These are phyloP conservation scores for Gnaphalium uliginosum DNA, from an alignment of 129 eudicot genomes.

Conservation along the genomic window DNA sequence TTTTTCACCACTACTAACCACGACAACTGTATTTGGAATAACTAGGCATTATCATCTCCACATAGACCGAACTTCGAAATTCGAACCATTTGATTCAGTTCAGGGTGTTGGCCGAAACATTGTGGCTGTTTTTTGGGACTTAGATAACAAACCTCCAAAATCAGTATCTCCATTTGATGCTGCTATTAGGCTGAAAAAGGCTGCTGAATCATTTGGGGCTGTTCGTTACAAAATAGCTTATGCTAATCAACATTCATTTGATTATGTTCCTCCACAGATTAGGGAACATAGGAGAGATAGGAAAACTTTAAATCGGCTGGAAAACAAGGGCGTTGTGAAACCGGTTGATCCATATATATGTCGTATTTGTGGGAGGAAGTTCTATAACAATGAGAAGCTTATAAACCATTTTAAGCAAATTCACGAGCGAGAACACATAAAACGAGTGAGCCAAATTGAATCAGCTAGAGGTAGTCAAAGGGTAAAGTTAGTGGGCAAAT, in stretches of 20 bases:
- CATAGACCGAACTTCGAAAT: slow-evolving; percentile 14
- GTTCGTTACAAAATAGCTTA: slow-evolving; percentile 68
- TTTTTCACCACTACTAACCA: slow-evolving; percentile 16
- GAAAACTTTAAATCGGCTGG: slow-evolving; percentile 44
- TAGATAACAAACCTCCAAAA: slow-evolving; percentile 81
- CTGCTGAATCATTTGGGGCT: slow-evolving; percentile 56
- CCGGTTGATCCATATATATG: slow-evolving; percentile 56
- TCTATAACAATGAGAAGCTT: slow-evolving; percentile 56
- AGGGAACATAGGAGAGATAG: slow-evolving; percentile 48
- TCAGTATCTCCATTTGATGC: slow-evolving; percentile 70
- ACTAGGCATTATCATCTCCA: slow-evolving; percentile 28
- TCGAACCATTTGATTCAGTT: slow-evolving; percentile 29
- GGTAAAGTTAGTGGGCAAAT: slow-evolving; percentile 60
- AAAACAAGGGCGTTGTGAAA: slow-evolving; percentile 56
- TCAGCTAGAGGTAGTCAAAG: slow-evolving; percentile 68
- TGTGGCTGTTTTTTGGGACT: slow-evolving; percentile 84
- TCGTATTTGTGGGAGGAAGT: slow-evolving; percentile 77
- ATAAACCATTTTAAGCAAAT: slow-evolving; percentile 73
- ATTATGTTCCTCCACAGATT: slow-evolving; percentile 53
- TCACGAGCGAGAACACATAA: slow-evolving; percentile 72
- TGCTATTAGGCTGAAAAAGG: slow-evolving; percentile 59
- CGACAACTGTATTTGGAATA: slow-evolving; percentile 10
- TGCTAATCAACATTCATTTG: slow-evolving; percentile 62
- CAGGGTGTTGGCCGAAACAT: slow-evolving; percentile 32
- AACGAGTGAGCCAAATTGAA: slow-evolving; percentile 68